Base-by-base conservation (phyloP, 768 basidiomycete genomes). In the Nidularia sp. region DNA sequence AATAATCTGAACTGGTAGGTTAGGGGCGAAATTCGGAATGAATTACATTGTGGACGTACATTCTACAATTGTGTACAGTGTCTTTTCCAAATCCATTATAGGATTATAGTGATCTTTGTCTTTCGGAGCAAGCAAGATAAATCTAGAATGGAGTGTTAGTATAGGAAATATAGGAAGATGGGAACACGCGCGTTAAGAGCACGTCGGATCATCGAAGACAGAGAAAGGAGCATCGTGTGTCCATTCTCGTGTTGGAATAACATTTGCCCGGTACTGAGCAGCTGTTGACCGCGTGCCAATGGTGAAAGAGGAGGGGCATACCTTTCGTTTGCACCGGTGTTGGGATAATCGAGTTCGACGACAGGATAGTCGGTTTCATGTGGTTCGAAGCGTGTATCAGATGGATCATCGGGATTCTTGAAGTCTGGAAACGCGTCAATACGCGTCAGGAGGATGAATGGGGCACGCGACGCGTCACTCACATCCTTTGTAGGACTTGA, bases 31-130 rank as follows among this genome's bases (percentile, higher is more conserved):
- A 18, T 18, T 18, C 18, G 18, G 18, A 18, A 18, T 18, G 18
- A 18, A 18, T 49, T 34, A 39, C 45, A 18, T 35, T 12, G 22
- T 29, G 35, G n/a, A 63, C 80, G 33, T 53, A 88, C 88, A 78
- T 68, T 88, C 80, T 53, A 91, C 68, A 45, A 93, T 90, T 47
- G 83, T 83, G 64, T 84, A 77, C 31, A 93, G 67, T 8, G 85
- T 78, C 54, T 77, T 75, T 70, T 90, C 86, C 34, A 93, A 71
- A 61, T 88, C 88, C 75, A 86, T 78, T 51, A 93, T 85, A 10
- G 91, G 91, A 63, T 89, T 87, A 67, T 92, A 93, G 57, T 92
- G 88, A 59, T 93, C 90, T 58, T 83, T 83, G 73, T 93, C 90
- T 60, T 84, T 89, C 32, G 91, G 91, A 43, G 78, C 83, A 49